Evolutionary conservation across 169 alveolate genomes (phyloP), one percentile per base, ranked within the genome.

Genomic region (Plasmodium relictum): DNA sequence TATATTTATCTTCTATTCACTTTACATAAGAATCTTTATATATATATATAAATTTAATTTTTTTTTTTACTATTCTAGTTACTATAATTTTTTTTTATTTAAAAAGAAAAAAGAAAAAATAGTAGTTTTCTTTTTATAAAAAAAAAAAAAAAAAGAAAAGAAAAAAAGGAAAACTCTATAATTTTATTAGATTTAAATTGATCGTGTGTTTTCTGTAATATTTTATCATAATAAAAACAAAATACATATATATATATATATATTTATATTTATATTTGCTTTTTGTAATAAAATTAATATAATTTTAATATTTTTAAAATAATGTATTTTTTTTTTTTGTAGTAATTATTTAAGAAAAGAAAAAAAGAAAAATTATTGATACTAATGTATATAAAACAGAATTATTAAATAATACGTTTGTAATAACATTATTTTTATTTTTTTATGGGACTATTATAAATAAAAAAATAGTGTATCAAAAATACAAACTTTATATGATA

Each of bases 181-280:
- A 31, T 31, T 31, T 31, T 31, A 31, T 31, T 20, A 37, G 10
- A 65, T 39, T 31, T 73, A 56, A 39, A 45, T 56, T 26, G 73
- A 26, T 65, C 73, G 73, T 31, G 73, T 65, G 52, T 37, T 31
- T 31, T 65, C 73, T 26, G 24, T 31, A 39, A 26, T 22, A n/a
- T 65, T 65, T 65, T 65, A 37, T 31, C 39, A 31, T 31, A 31
- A 31, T 31, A 31, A 31, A 31, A 31, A 31, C 39, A 31, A 31
- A 31, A 31, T 2, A 48, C 1, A 48, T 48, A 6, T 48, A 48
- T 4, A 48, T 10, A 48, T 9, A 10, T 48, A 14, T 48, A 48
- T 48, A 48, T 48, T 2, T 31, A 48, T 14, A 48, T 48, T 1
- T 9, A 48, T 14, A 14, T 48, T 48, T 48, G 5, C 58, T 14